Evolutionary conservation across 148 eudicot genomes (phyloP).

Genomic region (Rhododendron mucronatum): DNA sequence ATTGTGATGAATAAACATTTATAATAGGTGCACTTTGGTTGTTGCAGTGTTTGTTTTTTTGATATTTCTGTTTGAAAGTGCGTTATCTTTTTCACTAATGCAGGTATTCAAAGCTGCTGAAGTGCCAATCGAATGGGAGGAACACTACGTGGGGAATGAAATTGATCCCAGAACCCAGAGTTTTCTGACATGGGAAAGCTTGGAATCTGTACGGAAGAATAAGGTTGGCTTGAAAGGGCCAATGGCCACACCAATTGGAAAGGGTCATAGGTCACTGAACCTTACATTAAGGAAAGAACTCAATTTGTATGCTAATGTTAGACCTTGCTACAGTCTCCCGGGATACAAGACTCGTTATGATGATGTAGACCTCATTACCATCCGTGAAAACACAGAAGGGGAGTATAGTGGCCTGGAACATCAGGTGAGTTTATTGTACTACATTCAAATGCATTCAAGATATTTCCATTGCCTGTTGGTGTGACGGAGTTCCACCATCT

Average conservation of each 20-base stretch:
- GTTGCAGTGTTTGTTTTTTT: background rate
- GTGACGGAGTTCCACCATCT: constrained; percentile 11
- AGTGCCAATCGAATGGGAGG: constrained; percentile 98
- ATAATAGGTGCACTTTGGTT: background rate
- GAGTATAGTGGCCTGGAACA: constrained; percentile 99
- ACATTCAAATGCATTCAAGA: background rate
- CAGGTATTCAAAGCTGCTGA: constrained; percentile 76
- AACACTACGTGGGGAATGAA: constrained; percentile 79
- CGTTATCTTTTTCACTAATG: background rate
- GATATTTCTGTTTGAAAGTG: background rate
- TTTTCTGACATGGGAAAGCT: constrained; percentile 91
- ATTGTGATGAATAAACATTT: background rate
- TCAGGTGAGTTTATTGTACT: constrained; percentile 48
- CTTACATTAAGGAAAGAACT: constrained; percentile 95
- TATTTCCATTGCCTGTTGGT: background rate
- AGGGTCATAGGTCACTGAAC: constrained; percentile 95
- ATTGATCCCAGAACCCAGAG: constrained; percentile 95
- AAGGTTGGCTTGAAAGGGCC: constrained; percentile 94
- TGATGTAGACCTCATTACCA: constrained; percentile 83
- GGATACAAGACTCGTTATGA: constrained; percentile 96
- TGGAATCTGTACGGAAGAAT: constrained; percentile 77
- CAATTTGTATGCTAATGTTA: constrained; percentile 87
- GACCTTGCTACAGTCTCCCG: constrained; percentile 98
- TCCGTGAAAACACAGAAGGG: constrained; percentile 98
- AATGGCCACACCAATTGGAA: constrained; percentile 99